Percentiles rank a stretch among this genome's conserved stretches.
These are phyloP conservation scores for Trichoderma erinaceum DNA, from an alignment of 495 filamentous ascomycete species.

Conservation along the genomic window DNA sequence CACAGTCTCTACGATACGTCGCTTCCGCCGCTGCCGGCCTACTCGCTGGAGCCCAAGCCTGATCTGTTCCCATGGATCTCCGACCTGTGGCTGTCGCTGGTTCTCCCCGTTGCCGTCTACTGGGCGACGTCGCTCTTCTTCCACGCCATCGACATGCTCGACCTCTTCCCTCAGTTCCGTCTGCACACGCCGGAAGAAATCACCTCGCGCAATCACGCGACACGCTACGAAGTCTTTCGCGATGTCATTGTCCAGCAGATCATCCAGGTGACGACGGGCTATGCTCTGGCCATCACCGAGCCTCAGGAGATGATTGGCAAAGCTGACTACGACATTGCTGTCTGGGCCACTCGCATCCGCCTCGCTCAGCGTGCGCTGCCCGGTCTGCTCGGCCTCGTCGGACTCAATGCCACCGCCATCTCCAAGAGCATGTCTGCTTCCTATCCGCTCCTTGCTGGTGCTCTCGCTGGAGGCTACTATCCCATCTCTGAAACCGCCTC, in stretches of 20 bases:
- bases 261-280: slow-evolving; percentile 68
- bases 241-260: slow-evolving; percentile 86
- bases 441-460: slow-evolving; percentile 60
- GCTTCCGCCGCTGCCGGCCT: slow-evolving; percentile 74
- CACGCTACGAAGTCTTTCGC: slow-evolving; percentile 71
- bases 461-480: slow-evolving; percentile 67
- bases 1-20: slow-evolving; percentile 33
- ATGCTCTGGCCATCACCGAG: slow-evolving; percentile 58
- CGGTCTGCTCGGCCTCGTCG: slow-evolving; percentile 45
- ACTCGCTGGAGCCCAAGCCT: slow-evolving; percentile 58
- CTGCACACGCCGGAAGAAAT: slow-evolving; percentile 90
- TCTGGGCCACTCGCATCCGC: slow-evolving; percentile 72
- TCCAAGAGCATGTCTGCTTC: slow-evolving; percentile 50
- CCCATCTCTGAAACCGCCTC: slow-evolving; percentile 48
- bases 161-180: slow-evolving; percentile 80
- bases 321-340: slow-evolving; percentile 76
- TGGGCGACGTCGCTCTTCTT: slow-evolving; percentile 84
- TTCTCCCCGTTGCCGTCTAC: slow-evolving; percentile 78
- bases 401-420: slow-evolving; percentile 50
- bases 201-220: slow-evolving; percentile 76
- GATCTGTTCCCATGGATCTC: slow-evolving; percentile 71
- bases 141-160: slow-evolving; percentile 73
- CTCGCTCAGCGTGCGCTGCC: slow-evolving; percentile 65
- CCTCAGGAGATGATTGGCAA: slow-evolving; percentile 57
- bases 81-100: slow-evolving; percentile 67